phyloP scores from a whole-genome alignment of 2,329 filamentous ascomycete genomes.

The Lecanicillium sp. region DNA sequence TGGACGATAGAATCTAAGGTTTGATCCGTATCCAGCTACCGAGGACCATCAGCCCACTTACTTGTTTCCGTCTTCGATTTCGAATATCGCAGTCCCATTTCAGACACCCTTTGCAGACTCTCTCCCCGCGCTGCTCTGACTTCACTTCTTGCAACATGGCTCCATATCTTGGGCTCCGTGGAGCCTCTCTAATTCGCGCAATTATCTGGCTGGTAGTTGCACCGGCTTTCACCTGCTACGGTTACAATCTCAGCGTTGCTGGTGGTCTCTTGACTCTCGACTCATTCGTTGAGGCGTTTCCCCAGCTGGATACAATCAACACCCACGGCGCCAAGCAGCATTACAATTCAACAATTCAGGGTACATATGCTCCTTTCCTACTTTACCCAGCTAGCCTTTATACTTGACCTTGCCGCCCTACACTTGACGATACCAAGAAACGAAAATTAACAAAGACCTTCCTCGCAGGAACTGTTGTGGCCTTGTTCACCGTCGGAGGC shows the following conservation, averaged over 20 bases:
- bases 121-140: no score
- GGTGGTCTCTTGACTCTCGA: slow-evolving; percentile 59
- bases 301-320: slow-evolving; percentile 38
- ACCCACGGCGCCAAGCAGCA: slow-evolving; percentile 28
- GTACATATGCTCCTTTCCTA: slow-evolving; percentile 6
- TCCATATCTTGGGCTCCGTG: slow-evolving; percentile 25
- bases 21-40: no score
- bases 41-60: no score
- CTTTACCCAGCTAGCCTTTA: neutral
- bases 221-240: slow-evolving; percentile 37
- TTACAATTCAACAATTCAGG: slow-evolving; percentile 36
- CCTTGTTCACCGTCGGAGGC: slow-evolving; percentile 48
- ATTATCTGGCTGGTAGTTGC: slow-evolving; percentile 34
- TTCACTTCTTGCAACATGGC: slow-evolving; percentile 2
- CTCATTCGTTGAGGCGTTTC: slow-evolving; percentile 48
- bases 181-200: slow-evolving; percentile 24
- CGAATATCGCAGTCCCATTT: no score
- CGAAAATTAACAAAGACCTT: neutral
- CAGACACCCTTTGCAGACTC: no score
- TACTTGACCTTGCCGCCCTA: no score
- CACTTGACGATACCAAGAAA: no score
- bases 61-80: no score
- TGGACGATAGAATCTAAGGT: no score
- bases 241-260: slow-evolving; percentile 61
- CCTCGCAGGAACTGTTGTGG: slow-evolving; percentile 32